Evolutionary conservation across 2,329 filamentous ascomycete species (phyloP), one percentile per base, ranked within the genome.

Genomic region (Mycocentrospora acerina): DNA sequence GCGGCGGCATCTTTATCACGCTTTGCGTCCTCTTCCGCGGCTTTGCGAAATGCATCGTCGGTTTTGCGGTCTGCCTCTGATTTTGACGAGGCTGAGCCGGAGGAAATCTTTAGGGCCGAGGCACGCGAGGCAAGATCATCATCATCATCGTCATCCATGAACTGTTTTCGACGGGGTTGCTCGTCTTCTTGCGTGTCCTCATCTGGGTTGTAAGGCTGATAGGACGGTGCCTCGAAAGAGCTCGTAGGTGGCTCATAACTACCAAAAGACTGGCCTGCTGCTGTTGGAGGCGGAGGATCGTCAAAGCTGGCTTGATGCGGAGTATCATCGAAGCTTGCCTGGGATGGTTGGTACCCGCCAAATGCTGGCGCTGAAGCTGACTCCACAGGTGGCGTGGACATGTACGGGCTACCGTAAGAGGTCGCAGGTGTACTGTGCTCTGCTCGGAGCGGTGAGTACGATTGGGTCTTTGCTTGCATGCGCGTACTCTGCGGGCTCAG

Each of bases 71-170:
- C 88, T 56, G 70, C 70, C 7, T 67, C 59, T 4, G 62, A 59
- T 39, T 65, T 67, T 62, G 85, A 77, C 63, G 86, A 85, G 18
- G 74, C 77, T 26, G 42, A 41, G 10, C 38, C 22, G 11, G 37
- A 42, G 22, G 45, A 46, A 17, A 58, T 56, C 47, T 73, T 77
- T 35, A 77, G 67, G 2, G 75, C 71, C 2, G 79, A 71, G 29
- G 76, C 78, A 24, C 73, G 72, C 26, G 70, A 62, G 6, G 72
- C 71, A 22, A 81, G 72, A 29, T 86, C 77, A 42, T 86, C 82
- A 16, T 88, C 86, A 10, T 90, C 85, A 18, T 91, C 87, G 48
- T 91, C 85, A 57, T 91, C 85, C 78, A 93, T 87, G 55, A 89
- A 83, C 15, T 80, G 82, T 64, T 86, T 90, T 71, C 87, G 88